Conservation (phyloP, 2,329 filamentous ascomycete genomes). For the Cylindrodendrum hubeiense region DNA sequence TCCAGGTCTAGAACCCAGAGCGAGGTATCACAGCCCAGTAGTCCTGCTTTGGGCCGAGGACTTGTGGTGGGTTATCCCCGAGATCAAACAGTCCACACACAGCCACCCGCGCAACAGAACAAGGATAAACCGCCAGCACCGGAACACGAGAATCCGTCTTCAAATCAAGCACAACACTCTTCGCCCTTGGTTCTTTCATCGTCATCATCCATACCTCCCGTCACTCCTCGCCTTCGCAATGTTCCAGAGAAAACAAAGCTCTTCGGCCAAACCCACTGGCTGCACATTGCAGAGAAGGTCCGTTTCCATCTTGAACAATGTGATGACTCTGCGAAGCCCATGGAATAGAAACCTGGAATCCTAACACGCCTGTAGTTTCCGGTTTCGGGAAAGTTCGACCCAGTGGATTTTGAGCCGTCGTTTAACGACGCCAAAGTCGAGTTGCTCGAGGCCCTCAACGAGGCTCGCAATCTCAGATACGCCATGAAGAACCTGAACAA, state of each 20-base stretch:
- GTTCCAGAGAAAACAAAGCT: conserved; percentile 45
- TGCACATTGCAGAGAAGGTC: conserved; percentile 44
- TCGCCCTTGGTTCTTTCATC: conserved; percentile 5
- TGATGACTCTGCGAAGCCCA: background rate
- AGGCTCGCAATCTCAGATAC: conserved; percentile 35
- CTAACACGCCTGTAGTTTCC: conserved; percentile 37
- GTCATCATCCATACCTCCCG: conserved; percentile 35
- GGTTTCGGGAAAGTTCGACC: conserved; percentile 39
- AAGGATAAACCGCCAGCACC: conserved; percentile 3
- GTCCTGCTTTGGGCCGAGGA: background rate
- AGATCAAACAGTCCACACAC: conserved; percentile 16
- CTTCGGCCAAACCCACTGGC: conserved; percentile 45
- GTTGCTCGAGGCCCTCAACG: conserved; percentile 35
- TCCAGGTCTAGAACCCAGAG: conserved; percentile 11
- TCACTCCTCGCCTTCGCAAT: conserved; percentile 39
- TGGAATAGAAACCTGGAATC: background rate
- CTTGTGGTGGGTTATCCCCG: conserved; percentile 24
- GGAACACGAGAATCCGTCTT: conserved; percentile 4
- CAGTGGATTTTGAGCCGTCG: conserved; percentile 40
- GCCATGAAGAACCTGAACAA: conserved; percentile 32
- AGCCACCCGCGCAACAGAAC: background rate
- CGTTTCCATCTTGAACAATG: background rate
- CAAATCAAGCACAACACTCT: background rate
- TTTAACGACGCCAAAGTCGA: conserved; percentile 42
- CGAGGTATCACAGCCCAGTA: conserved; percentile 1